Conservation (phyloP, 2,329 filamentous ascomycete genomes). For the Byssothecium circinans region DNA sequence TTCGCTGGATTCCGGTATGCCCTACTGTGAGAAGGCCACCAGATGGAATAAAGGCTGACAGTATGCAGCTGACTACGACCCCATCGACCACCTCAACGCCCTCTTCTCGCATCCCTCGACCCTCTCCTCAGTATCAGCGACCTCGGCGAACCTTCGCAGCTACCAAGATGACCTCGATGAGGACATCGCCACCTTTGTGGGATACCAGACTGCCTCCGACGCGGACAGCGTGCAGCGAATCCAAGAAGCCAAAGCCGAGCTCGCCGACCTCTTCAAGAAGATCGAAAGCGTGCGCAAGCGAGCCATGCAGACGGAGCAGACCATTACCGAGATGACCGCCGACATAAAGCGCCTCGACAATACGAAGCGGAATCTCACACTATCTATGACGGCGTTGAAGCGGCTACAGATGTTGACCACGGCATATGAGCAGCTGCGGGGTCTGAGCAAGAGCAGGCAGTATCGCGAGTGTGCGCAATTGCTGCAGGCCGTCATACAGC, state of each 20-base stretch:
- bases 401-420: slow-evolving; percentile 97
- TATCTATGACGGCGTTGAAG: slow-evolving; percentile 98
- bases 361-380: slow-evolving; percentile 92
- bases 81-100: slow-evolving; percentile 87
- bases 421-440: slow-evolving; percentile 93
- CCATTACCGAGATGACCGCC: slow-evolving; percentile 97
- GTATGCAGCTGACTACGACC: slow-evolving; percentile 78
- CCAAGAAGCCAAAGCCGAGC: slow-evolving; percentile 84
- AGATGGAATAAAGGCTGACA: slow-evolving; percentile 25
- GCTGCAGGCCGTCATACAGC: slow-evolving; percentile 90
- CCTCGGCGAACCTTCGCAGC: slow-evolving; percentile 70
- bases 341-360: slow-evolving; percentile 97
- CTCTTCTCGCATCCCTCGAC: slow-evolving; percentile 90
- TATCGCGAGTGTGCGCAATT: slow-evolving; percentile 94
- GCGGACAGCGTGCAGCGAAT: slow-evolving; percentile 88
- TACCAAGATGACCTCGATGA: slow-evolving; percentile 82
- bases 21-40: slow-evolving; percentile 9
- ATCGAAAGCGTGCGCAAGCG: slow-evolving; percentile 90
- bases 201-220: slow-evolving; percentile 79
- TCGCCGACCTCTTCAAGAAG: slow-evolving; percentile 87
- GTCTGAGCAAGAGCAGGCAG: slow-evolving; percentile 79
- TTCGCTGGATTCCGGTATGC: slow-evolving; percentile 44
- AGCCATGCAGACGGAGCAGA: slow-evolving; percentile 88
- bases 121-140: slow-evolving; percentile 72
- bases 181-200: slow-evolving; percentile 73